Evolutionary conservation across 2,329 filamentous ascomycete genomes (phyloP).

Genomic region (Hypoxylon sp.): DNA sequence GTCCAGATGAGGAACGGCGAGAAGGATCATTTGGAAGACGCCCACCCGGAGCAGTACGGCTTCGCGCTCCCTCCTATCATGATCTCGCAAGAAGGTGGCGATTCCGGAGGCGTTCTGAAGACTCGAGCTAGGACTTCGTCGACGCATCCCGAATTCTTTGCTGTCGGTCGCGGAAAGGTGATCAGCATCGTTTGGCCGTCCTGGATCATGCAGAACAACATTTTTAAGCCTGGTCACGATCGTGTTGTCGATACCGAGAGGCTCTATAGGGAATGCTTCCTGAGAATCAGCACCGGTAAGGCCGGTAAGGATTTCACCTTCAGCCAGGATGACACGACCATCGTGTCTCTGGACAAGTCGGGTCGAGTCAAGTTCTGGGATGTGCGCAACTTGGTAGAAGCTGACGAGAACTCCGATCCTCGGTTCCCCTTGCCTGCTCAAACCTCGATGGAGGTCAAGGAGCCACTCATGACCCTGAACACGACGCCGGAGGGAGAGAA

Average conservation of each 20-base stretch:
- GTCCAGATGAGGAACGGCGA: slow-evolving; percentile 78
- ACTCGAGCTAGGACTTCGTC: slow-evolving; percentile 91
- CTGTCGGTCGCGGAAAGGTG: slow-evolving; percentile 92
- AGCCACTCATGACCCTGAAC: slow-evolving; percentile 84
- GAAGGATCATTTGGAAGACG: slow-evolving; percentile 80
- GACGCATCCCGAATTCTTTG: slow-evolving; percentile 90
- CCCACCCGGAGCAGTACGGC: slow-evolving; percentile 82
- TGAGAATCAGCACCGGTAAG: slow-evolving; percentile 97
- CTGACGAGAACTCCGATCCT: slow-evolving; percentile 59
- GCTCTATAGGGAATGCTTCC: slow-evolving; percentile 83
- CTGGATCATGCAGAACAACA: slow-evolving; percentile 67
- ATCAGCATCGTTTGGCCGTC: slow-evolving; percentile 86
- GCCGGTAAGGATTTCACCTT: slow-evolving; percentile 98
- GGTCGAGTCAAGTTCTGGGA: slow-evolving; percentile 99
- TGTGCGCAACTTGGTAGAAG: slow-evolving; percentile 76
- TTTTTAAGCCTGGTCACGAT: slow-evolving; percentile 70
- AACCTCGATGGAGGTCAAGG: slow-evolving; percentile 77
- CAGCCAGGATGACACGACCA: slow-evolving; percentile 92
- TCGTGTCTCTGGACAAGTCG: slow-evolving; percentile 96
- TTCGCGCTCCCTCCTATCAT: slow-evolving; percentile 89
- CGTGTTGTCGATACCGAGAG: slow-evolving; percentile 84
- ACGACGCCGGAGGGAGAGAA: slow-evolving; percentile 90
- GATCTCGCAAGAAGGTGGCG: slow-evolving; percentile 81
- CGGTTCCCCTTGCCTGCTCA: slow-evolving; percentile 62
- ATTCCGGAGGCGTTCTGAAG: slow-evolving; percentile 91